A percentile compares a stretch with the other conserved stretches of the same genome.
phyloP scores from a whole-genome alignment of 1,284 basidiomycete species.

The Malassezia yamatoensis region DNA sequence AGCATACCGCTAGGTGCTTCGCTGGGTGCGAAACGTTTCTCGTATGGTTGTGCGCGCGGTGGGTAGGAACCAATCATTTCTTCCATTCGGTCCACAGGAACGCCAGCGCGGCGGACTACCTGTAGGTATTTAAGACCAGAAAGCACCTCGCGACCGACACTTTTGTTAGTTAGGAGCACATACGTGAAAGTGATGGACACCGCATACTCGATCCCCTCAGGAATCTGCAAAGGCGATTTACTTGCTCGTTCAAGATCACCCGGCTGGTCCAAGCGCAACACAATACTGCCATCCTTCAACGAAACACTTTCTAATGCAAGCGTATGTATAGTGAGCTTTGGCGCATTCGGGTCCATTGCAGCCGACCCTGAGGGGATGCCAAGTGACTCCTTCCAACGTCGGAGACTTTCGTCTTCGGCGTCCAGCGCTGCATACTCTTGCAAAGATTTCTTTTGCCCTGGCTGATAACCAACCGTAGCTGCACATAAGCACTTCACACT shows the following conservation, averaged over 20 bases:
- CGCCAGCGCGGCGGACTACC: conserved; percentile 63
- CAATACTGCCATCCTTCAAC: conserved; percentile 46
- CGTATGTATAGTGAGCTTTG: conserved; percentile 40
- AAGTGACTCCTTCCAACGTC: conserved; percentile 78
- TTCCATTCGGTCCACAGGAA: conserved; percentile 74
- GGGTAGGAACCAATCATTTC: conserved; percentile 84
- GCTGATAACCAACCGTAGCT: conserved; percentile 47
- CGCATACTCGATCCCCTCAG: conserved; percentile 58
- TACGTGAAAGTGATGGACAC: conserved; percentile 73
- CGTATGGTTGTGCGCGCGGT: conserved; percentile 41
- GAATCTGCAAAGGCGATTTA: conserved; percentile 57
- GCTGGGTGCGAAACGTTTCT: conserved; percentile 49
- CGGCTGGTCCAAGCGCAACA: conserved; percentile 52
- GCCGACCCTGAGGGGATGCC: conserved; percentile 58
- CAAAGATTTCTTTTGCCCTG: conserved; percentile 51
- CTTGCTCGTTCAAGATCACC: conserved; percentile 50
- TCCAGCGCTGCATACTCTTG: conserved; percentile 58
- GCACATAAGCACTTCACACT: background rate
- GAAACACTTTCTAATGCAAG: conserved; percentile 51
- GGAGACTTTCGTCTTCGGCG: conserved; percentile 67
- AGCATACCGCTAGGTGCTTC: conserved; percentile 57
- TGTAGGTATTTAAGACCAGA: conserved; percentile 70
- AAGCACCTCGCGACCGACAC: conserved; percentile 65
- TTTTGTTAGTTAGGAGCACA: conserved; percentile 8
- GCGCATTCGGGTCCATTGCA: conserved; percentile 37